Evolutionary conservation across 139 green algal genomes (phyloP).

Genomic region (Chlamydomonas incerta): DNA sequence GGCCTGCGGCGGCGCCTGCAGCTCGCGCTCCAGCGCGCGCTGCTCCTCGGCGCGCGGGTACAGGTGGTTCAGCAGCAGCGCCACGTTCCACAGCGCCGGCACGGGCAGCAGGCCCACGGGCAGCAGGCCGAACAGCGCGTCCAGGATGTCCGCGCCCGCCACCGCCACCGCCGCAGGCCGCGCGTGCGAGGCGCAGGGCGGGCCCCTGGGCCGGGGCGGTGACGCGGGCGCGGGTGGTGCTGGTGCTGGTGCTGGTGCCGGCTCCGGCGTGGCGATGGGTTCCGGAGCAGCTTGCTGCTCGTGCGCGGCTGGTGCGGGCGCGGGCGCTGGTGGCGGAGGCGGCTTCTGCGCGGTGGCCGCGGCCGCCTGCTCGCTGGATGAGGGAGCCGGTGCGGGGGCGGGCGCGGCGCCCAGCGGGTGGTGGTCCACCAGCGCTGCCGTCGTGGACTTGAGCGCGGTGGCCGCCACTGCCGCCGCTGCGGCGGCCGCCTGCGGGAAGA

Average conservation of each 20-base stretch:
- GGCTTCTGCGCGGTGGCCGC: neutral
- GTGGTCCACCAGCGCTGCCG: neutral
- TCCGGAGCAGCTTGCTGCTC: neutral
- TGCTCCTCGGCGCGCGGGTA: conserved; percentile 43
- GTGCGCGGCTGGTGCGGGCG: too few species aligned
- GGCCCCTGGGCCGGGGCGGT: neutral
- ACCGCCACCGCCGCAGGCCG: neutral
- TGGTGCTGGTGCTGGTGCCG: neutral
- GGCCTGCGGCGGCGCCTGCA: neutral
- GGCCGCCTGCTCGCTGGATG: neutral
- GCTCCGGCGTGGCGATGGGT: neutral
- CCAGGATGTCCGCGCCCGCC: conserved; percentile 40
- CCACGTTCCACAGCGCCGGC: conserved; percentile 56
- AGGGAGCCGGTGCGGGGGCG: too few species aligned
- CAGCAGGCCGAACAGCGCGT: conserved; percentile 64
- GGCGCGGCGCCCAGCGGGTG: neutral
- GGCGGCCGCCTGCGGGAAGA: neutral
- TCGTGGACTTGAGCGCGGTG: neutral
- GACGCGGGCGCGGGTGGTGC: neutral
- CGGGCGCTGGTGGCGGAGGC: too few species aligned
- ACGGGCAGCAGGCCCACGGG: conserved; percentile 61
- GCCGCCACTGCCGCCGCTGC: neutral
- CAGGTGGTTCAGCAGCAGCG: conserved; percentile 72
- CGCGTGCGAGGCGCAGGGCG: neutral
- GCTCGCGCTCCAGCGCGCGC: neutral